phyloP scores from a whole-genome alignment of 208 protist species.

The Crithidia acanthocephali region DNA sequence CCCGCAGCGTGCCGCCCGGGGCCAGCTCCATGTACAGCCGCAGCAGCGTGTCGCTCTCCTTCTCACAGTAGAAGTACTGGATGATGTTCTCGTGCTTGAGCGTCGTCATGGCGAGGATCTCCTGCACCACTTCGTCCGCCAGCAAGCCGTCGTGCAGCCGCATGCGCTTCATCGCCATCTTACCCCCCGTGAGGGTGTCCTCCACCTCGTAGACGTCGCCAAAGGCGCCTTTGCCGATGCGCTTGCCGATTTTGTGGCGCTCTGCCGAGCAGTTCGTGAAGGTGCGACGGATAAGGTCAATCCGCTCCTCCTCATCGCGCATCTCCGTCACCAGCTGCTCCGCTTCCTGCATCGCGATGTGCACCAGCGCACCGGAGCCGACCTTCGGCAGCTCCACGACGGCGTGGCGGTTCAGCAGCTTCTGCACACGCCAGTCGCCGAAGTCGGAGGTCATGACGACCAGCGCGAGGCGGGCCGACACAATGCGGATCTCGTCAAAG shows the following conservation, averaged over 20 bases:
- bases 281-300: constrained; percentile 77
- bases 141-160: constrained; percentile 84
- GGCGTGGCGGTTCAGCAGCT: constrained; percentile 70
- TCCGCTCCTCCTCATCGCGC: constrained; percentile 81
- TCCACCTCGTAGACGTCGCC: constrained; percentile 91
- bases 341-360: constrained; percentile 88
- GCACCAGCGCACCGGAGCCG: constrained; percentile 67
- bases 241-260: constrained; percentile 61
- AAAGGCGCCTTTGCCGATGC: constrained; percentile 86
- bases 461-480: constrained; percentile 59
- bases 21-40: constrained; percentile 94
- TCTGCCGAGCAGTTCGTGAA: constrained; percentile 66
- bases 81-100: constrained; percentile 95
- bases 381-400: constrained; percentile 86
- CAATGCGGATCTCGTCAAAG: constrained; percentile 62
- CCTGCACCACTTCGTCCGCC: constrained; percentile 77
- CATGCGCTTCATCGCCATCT: constrained; percentile 91
- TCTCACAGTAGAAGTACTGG: constrained; percentile 93
- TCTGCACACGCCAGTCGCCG: constrained; percentile 81
- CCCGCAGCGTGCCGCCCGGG: constrained; percentile 82
- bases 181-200: constrained; percentile 83
- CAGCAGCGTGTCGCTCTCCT: constrained; percentile 76
- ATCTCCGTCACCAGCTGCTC: constrained; percentile 78
- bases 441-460: constrained; percentile 80
- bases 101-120: constrained; percentile 91